Evolutionary conservation across 805 yeast species (phyloP), one percentile per base, ranked within the genome.

Genomic region (Sugiyamaella marilandica): DNA sequence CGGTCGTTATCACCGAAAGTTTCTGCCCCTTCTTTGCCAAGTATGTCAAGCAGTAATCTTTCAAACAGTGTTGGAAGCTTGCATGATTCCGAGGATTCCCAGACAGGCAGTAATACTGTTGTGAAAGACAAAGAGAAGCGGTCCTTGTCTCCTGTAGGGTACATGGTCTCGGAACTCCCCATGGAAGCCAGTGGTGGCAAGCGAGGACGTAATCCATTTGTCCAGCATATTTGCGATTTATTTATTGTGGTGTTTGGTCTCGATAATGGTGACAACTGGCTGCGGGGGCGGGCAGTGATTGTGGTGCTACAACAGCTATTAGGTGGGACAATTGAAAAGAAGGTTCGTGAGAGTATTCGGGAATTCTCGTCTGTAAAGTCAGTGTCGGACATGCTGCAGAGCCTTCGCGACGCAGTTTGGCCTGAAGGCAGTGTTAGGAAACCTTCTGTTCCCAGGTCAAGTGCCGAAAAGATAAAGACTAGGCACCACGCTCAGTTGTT

Each of bases 251-350:
- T 89, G 1, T 91, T 91, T 67, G 81, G 86, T 31, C 67, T 87
- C 19, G 79, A 81, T 50, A 74, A 72, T 45, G 75, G 86, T 1
- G 82, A 81, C 45, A 80, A 82, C 45, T 88, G 96, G 95, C 68
- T 91, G 1, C 72, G 96, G 50, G 97, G 96, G 0, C 74, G 90
- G 43, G 96, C 97, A 0, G 74, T 89, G 8, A 76, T 90, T 36
- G 82, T 89, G 4, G 80, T 91, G 2, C 70, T 91, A 50, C 97
- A 90, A 66, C 96, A 89, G 65, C 67, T 91, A 1, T 74, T 91
- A 36, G 97, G 97, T 0, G 86, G 92, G 1, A 85, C 97, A 0
- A 84, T 91, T 49, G 97, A 91, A 63, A 83, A 81, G 63, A 64
- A 66, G 33, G 75, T 82, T 3, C 70, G 83, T 39, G 78, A 74